Conservation (phyloP, 1,284 basidiomycete genomes). For the Leccinum ambiguum region DNA sequence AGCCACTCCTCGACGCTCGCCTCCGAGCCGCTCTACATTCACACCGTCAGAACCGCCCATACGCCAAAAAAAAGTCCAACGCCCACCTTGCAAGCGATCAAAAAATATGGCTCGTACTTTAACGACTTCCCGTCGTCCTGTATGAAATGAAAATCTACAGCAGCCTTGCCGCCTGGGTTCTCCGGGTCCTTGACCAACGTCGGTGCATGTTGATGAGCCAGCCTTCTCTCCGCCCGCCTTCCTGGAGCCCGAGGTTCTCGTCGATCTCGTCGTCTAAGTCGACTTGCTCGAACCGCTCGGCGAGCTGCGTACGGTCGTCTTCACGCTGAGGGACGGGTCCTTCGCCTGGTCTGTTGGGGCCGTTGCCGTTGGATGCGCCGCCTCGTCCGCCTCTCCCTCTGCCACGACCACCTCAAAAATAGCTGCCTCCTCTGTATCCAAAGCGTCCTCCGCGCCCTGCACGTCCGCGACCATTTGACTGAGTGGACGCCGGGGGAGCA, state of each 20-base stretch:
- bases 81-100: conserved; percentile 85
- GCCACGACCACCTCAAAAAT: conserved; percentile 40
- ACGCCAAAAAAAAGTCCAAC: conserved; percentile 1
- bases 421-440: conserved; percentile 43
- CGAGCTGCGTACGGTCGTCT: conserved; percentile 83
- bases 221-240: conserved; percentile 73
- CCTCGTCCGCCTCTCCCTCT: conserved; percentile 54
- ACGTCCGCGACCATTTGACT: conserved; percentile 38
- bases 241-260: conserved; percentile 91
- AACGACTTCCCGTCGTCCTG: conserved; percentile 97
- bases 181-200: conserved; percentile 86
- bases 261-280: conserved; percentile 85
- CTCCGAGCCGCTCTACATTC: conserved; percentile 76
- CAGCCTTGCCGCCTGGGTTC: conserved; percentile 79
- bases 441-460: conserved; percentile 46
- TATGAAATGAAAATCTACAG: conserved; percentile 97
- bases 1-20: conserved; percentile 96
- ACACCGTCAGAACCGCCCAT: conserved; percentile 3
- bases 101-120: conserved; percentile 97
- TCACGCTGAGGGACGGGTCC: conserved; percentile 64
- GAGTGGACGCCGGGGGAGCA: background rate
- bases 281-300: conserved; percentile 82
- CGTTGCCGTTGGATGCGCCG: conserved; percentile 36
- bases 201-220: conserved; percentile 99
- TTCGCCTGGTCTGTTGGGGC: conserved; percentile 39